A percentile compares a stretch with the other conserved stretches of the same genome.
Evolutionary conservation across 305 asterid genomes (phyloP).

Genomic region (Solanum hybrid): DNA sequence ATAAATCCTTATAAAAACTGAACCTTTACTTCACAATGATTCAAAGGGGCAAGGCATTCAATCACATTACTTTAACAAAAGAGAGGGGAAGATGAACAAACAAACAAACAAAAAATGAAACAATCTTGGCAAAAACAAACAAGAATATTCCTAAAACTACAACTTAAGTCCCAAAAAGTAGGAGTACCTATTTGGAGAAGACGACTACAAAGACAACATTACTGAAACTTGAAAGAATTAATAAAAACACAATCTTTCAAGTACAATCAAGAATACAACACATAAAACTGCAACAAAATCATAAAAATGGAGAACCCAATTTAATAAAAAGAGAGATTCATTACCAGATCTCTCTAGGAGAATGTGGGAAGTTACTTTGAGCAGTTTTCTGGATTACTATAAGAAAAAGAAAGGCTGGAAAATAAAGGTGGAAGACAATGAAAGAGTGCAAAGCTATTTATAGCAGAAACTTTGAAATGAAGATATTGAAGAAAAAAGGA

Average conservation of each 20-base stretch:
- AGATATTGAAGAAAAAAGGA: not conserved
- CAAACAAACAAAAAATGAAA: not conserved
- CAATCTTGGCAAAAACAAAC: not conserved
- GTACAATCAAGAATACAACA: not conserved
- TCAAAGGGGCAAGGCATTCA: not conserved
- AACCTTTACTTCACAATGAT: not conserved
- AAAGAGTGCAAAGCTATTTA: not conserved
- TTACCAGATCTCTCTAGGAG: conserved; percentile 9
- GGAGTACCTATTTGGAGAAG: not conserved
- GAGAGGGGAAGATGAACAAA: not conserved
- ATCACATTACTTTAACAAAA: not conserved
- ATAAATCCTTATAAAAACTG: not conserved
- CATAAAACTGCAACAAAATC: not conserved
- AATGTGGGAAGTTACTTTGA: not conserved
- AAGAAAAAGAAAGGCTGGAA: not conserved
- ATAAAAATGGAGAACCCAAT: not conserved
- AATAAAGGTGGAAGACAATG: not conserved
- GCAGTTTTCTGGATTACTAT: not conserved
- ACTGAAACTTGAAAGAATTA: no score
- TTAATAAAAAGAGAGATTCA: not conserved
- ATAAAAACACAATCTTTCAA: not conserved
- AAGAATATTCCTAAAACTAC: not conserved
- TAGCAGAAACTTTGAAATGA: not conserved
- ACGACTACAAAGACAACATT: not conserved
- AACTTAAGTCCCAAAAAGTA: not conserved